A percentile compares a stretch with the other conserved stretches of the same genome.
Conservation (phyloP, 371 early-diverging fungal species). For the Mucor indicus region DNA sequence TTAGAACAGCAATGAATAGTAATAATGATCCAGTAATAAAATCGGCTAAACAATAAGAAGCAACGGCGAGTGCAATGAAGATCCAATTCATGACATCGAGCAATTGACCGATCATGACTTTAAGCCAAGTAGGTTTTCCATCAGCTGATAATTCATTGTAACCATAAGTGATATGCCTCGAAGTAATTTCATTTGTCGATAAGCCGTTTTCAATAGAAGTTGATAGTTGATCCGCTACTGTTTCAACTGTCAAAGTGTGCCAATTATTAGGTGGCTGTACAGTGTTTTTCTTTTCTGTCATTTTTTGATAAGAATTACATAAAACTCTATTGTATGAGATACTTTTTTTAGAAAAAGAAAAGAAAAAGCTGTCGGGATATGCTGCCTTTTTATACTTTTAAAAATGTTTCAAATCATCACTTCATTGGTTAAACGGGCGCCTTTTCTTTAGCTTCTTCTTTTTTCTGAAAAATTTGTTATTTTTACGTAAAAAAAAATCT, state of each 20-base stretch:
- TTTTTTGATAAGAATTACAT: no score
- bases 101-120: slow-evolving; percentile 75
- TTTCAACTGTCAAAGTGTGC: slow-evolving; percentile 51
- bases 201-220: slow-evolving; percentile 67
- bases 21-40: slow-evolving; percentile 69
- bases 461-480: no score
- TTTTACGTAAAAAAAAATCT: no score
- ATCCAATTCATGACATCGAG: slow-evolving; percentile 85
- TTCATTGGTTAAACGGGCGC: no score
- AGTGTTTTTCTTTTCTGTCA: not conserved
- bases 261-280: no score
- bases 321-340: no score
- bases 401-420: no score
- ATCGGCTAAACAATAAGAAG: slow-evolving; percentile 57
- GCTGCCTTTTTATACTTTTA: no score
- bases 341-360: no score
- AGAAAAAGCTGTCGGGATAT: no score
- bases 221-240: slow-evolving; percentile 49
- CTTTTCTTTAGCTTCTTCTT: no score
- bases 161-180: slow-evolving; percentile 63
- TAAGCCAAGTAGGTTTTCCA: slow-evolving; percentile 62
- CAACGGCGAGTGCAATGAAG: slow-evolving; percentile 65
- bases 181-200: slow-evolving; percentile 43
- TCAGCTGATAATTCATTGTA: slow-evolving; percentile 65
- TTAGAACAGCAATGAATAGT: slow-evolving; percentile 70